Percentiles rank a stretch among this genome's conserved stretches.
Conservation (phyloP, 352 stramenopile species). For the Thalassiosira exigua region DNA sequence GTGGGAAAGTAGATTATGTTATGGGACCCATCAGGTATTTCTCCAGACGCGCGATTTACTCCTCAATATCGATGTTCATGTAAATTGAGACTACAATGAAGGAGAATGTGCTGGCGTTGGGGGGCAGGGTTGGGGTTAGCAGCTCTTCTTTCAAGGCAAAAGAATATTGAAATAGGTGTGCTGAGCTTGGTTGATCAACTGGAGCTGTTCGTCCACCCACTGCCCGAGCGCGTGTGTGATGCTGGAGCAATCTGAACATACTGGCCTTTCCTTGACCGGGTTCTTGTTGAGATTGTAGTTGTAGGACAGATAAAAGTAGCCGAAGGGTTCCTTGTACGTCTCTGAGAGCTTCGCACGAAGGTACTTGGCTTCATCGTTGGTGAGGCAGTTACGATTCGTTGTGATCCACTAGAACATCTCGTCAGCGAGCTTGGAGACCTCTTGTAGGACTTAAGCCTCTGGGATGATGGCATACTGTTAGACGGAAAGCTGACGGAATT, state of each 20-base stretch:
- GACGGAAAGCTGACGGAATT: too few relatives aligned
- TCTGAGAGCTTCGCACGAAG: background rate
- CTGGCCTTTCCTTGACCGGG: slow-evolving; percentile 8
- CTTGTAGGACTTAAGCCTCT: too few relatives aligned
- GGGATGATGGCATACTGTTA: too few relatives aligned
- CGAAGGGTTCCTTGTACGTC: slow-evolving; percentile 24
- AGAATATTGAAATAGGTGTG: slow-evolving; percentile 26
- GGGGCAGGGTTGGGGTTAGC: background rate
- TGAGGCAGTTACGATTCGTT: background rate
- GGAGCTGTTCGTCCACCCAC: slow-evolving; percentile 32
- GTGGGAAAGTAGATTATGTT: slow-evolving; percentile 2
- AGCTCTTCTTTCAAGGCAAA: background rate
- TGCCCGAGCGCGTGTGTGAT: slow-evolving; percentile 16
- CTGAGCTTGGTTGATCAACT: slow-evolving; percentile 9
- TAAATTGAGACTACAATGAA: slow-evolving; percentile 41
- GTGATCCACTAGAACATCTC: background rate
- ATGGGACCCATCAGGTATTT: background rate
- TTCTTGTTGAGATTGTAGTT: slow-evolving; percentile 30
- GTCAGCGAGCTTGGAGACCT: too few relatives aligned
- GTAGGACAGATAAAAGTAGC: slow-evolving; percentile 45
- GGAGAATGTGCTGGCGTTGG: slow-evolving; percentile 22
- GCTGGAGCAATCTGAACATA: slow-evolving; percentile 26
- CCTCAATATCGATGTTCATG: slow-evolving; percentile 26
- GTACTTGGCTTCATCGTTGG: background rate
- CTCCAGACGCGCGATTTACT: background rate